Base-by-base conservation (phyloP, 768 basidiomycete genomes). In the Fistulinella prunicolor region DNA sequence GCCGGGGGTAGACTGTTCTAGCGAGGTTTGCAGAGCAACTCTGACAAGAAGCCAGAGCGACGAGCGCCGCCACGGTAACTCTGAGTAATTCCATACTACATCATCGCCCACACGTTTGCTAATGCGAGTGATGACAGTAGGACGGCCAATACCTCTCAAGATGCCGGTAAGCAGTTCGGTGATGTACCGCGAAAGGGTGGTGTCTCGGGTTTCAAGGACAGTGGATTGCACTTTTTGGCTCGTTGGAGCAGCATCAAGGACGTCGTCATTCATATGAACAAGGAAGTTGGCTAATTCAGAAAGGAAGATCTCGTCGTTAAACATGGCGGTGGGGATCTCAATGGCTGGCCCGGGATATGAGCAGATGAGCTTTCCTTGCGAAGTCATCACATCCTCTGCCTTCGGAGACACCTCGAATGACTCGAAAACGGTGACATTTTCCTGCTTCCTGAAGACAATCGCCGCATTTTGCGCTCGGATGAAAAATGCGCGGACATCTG, bases 1-100 rank as follows among this genome's bases (percentile, higher is more conserved):
- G 5, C 54, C 57, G 9, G 46, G 17, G 39, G 19, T 39, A 26
- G 55, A 53, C 41, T 47, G 49, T 20, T 43, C 43, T 24, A 69
- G 57, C 0, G 70, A 64, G 0, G 65, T 72, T 54, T 76, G 74
- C 20, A 76, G 47, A 1, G 69, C 65, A 1, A 79, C 72, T 8
- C 77, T 72, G 34, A 76, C 56, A 19, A 76, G 55, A 9, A 78
- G 70, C 77, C 78, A 80, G 9, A 76, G 59, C 0, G 74, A 61
- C 9, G 75, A 74, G 34, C 78, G 64, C 21, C 79, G 59, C 78
- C 78, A 79, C 70, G 77, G 35, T 9, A 64, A 63, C 9, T 49
- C 39, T 3, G 70, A 58, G 10, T 62, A 42, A 3, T 79, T 12
- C 30, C 30, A 32, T 12, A 14, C 71, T 38, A 36, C 17, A 19